These are phyloP conservation scores for Polymyxa betae DNA, from an alignment of 208 protist genomes.

Conservation along the genomic window DNA sequence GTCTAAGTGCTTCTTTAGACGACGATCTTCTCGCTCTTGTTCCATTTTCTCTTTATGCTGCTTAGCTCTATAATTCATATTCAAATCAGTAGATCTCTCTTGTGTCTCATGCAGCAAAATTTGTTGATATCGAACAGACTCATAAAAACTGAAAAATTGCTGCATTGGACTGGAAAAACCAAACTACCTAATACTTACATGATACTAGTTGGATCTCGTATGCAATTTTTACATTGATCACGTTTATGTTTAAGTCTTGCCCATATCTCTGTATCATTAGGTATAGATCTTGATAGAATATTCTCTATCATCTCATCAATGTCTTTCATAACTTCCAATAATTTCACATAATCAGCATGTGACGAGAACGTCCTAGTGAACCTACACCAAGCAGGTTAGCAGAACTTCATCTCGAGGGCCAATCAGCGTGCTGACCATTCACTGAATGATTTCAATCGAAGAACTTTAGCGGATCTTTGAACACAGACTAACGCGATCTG, in stretches of 20 bases:
- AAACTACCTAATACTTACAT: background rate
- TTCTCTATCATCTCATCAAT: conserved; percentile 5
- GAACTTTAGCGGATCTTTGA: background rate
- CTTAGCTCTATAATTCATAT: background rate
- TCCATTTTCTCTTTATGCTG: background rate
- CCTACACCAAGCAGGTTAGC: background rate
- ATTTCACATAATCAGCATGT: background rate
- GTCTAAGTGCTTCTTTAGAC: background rate
- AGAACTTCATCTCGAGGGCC: background rate
- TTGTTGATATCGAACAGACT: too few relatives aligned
- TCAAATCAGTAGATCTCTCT: background rate
- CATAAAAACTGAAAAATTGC: too few relatives aligned
- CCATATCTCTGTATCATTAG: background rate
- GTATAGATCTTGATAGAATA: background rate
- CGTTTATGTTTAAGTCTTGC: background rate
- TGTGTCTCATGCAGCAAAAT: too few relatives aligned
- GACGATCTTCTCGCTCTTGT: background rate
- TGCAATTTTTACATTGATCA: conserved; percentile 1
- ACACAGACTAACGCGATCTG: conserved; percentile 30
- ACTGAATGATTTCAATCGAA: background rate
- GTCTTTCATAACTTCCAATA: background rate
- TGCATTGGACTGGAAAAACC: too few relatives aligned
- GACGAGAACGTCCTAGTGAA: background rate
- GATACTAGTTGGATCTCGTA: conserved; percentile 31
- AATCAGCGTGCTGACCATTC: background rate